A percentile compares a stretch with the other conserved stretches of the same genome.
Evolutionary conservation across 169 alveolate species (phyloP).

Genomic region (Hepatocystis sp.): DNA sequence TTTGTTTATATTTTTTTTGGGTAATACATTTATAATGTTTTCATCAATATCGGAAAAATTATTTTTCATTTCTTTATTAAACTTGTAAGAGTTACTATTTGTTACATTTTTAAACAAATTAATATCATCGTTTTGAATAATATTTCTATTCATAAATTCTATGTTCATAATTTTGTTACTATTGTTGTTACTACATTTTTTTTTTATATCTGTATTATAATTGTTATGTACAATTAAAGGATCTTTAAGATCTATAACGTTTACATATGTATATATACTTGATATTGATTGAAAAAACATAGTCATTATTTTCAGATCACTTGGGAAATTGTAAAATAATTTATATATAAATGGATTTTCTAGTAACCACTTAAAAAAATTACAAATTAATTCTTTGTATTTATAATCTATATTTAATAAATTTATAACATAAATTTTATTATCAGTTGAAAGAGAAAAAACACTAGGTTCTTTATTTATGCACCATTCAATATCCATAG

Average conservation of each 20-base stretch:
- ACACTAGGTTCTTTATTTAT: conserved; percentile 55
- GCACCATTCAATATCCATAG: conserved; percentile 77
- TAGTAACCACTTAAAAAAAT: conserved; percentile 68
- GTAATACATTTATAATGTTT: conserved; percentile 3
- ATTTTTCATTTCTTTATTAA: conserved; percentile 32
- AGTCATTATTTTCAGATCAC: conserved; percentile 45
- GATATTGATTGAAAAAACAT: conserved; percentile 29
- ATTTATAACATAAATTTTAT: conserved; percentile 51
- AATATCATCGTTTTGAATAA: conserved; percentile 32
- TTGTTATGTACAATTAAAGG: conserved; percentile 9
- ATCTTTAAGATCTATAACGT: conserved; percentile 53
- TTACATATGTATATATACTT: conserved; percentile 5
- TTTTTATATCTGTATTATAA: neutral
- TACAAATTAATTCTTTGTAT: conserved; percentile 22
- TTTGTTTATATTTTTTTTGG: conserved; percentile 1
- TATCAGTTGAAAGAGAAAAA: conserved; percentile 65
- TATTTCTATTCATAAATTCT: conserved; percentile 38
- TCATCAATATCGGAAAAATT: neutral
- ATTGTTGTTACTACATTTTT: too few relatives aligned
- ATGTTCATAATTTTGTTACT: neutral
- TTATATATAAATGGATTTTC: conserved; percentile 74
- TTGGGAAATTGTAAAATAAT: conserved; percentile 43
- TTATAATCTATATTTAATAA: conserved; percentile 32
- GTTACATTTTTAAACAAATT: conserved; percentile 41
- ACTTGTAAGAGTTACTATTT: conserved; percentile 6